phyloP scores from a whole-genome alignment of 345 rosid genomes.

The Draba incana region DNA sequence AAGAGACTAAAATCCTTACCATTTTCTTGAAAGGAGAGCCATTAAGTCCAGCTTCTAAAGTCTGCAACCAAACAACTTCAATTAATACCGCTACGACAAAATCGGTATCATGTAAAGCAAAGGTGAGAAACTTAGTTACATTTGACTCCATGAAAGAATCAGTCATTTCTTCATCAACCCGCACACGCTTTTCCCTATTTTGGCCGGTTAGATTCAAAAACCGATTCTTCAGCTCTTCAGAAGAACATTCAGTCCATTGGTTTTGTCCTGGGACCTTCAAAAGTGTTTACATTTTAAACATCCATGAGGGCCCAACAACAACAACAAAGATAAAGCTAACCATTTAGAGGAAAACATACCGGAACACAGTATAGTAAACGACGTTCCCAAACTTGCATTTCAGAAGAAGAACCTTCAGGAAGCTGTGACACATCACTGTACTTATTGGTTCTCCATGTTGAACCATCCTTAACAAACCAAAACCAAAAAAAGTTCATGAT shows the following conservation, averaged over 20 bases:
- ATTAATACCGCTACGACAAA: background rate
- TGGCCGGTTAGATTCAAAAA: slow-evolving; percentile 45
- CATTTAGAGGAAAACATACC: slow-evolving; percentile 44
- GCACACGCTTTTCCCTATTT: slow-evolving; percentile 73
- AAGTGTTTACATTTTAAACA: background rate
- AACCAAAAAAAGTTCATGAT: slow-evolving; percentile 1
- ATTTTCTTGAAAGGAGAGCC: slow-evolving; percentile 65
- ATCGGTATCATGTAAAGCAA: background rate
- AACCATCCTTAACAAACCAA: slow-evolving; percentile 53
- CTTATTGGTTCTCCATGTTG: slow-evolving; percentile 89
- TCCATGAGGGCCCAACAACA: background rate
- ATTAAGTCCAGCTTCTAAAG: slow-evolving; percentile 42
- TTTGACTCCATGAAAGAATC: slow-evolving; percentile 51
- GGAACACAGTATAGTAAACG: slow-evolving; percentile 78
- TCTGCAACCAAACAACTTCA: slow-evolving; percentile 43
- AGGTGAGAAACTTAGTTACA: slow-evolving; percentile 26
- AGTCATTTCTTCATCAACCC: slow-evolving; percentile 60
- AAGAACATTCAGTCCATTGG: slow-evolving; percentile 69
- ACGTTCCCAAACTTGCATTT: slow-evolving; percentile 87
- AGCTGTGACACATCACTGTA: slow-evolving; percentile 62
- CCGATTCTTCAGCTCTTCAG: slow-evolving; percentile 37
- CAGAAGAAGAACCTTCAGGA: slow-evolving; percentile 57
- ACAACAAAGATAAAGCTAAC: background rate
- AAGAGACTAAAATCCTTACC: slow-evolving; percentile 48
- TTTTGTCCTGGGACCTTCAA: slow-evolving; percentile 81